Evolutionary conservation across 2,329 filamentous ascomycete genomes (phyloP), one percentile per base, ranked within the genome.

Genomic region (Nemania sp.): DNA sequence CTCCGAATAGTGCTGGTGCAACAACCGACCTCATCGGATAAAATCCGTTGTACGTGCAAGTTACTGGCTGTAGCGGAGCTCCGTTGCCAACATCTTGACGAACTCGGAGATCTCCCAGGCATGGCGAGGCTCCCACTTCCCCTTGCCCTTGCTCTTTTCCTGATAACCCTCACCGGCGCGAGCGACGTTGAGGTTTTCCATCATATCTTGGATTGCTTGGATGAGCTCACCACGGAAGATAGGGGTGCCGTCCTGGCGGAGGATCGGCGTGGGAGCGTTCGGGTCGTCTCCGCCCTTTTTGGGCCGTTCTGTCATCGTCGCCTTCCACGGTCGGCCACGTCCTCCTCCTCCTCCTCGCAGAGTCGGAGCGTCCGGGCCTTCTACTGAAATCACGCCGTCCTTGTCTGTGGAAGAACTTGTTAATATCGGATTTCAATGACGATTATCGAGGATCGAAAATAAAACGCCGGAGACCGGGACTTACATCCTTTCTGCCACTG

Each of bases 81-180:
- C 40, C 23, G 17, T 28, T 3, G 24, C 40, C 22, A 45, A 8
- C 12, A 40, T 28, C 49, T 51, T 45, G 15, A 33, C 6, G 11
- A 51, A 51, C 33, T 45, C 49, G 11, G 15, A 7, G 2, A 49
- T 15, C 47, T 49, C 47, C 26, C 31, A 43, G 11, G 40, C 2
- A n/a, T 9, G 14, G 14, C 47, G 47, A n/a, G 37, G 31, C 17
- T 19, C 3, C 5, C 11, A 12, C 40, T 12, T 39, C 2, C 11
- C 17, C 34, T 54, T 40, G 5, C 20, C 33, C 33, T 40, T 48
- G 6, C 19, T 20, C 24, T 41, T 17, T 11, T 12, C 9, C 3
- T 12, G 2, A n/a, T 45, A 39, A 3, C 44, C 31, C 4, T 22
- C 34, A 9, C 41, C 33, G 12, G 28, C 33, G 6, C 20, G n/a